These are phyloP conservation scores for Sungouiella thailandica DNA, from an alignment of 805 yeast species.

Conservation along the genomic window DNA sequence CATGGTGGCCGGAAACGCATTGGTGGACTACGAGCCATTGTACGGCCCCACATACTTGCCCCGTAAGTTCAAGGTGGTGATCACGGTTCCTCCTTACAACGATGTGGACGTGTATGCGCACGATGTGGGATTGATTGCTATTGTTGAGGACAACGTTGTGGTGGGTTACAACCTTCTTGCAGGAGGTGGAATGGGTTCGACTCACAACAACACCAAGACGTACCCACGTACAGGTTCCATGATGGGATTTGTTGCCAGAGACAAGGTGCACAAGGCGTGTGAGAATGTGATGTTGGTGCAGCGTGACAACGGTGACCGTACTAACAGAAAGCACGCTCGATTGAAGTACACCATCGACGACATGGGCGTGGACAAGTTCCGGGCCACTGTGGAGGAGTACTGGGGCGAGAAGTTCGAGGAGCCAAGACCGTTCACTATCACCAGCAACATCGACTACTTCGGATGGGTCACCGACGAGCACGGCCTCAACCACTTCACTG, in stretches of 20 bases:
- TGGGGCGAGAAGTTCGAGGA: conserved; percentile 73
- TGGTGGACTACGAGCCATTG: conserved; percentile 79
- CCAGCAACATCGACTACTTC: conserved; percentile 83
- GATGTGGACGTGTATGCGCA: conserved; percentile 96
- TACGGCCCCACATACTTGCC: conserved; percentile 87
- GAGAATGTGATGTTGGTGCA: conserved; percentile 92
- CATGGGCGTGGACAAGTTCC: conserved; percentile 82
- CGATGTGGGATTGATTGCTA: conserved; percentile 89
- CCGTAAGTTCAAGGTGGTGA: conserved; percentile 91
- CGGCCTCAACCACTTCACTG: conserved; percentile 84
- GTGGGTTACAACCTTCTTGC: conserved; percentile 83
- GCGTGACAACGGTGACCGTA: conserved; percentile 92
- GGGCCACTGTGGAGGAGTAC: conserved; percentile 73
- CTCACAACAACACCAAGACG: conserved; percentile 94
- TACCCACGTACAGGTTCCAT: conserved; percentile 92
- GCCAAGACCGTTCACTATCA: conserved; percentile 69
- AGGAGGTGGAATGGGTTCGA: conserved; percentile 99
- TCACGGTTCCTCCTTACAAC: conserved; percentile 92
- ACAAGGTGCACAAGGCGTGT: conserved; percentile 70
- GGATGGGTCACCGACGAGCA: conserved; percentile 91
- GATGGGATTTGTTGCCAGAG: conserved; percentile 70
- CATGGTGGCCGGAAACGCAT: conserved; percentile 79
- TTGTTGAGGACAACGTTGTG: conserved; percentile 60
- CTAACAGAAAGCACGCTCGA: conserved; percentile 95
- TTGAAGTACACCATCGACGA: conserved; percentile 95